These are phyloP conservation scores for Pyrenula aspistea DNA, from an alignment of 495 filamentous ascomycete genomes.

Conservation along the genomic window DNA sequence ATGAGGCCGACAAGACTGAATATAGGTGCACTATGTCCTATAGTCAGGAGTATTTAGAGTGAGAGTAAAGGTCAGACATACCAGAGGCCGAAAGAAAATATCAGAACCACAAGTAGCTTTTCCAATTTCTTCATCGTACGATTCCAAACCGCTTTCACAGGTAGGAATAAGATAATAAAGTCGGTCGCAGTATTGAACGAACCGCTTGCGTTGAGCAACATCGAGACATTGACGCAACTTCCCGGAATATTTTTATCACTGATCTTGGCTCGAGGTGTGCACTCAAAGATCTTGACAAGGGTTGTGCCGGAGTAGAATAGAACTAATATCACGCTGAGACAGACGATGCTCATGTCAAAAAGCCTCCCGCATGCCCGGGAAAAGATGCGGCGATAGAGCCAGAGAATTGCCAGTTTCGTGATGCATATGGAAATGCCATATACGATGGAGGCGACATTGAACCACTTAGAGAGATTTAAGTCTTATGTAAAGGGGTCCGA, in stretches of 20 bases:
- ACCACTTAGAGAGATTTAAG: too few relatives aligned
- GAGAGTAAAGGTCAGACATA: slow-evolving; percentile 6
- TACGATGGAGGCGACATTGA: slow-evolving; percentile 19
- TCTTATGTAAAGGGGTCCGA: too few relatives aligned
- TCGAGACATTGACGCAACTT: slow-evolving; percentile 17
- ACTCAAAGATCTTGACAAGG: slow-evolving; percentile 24
- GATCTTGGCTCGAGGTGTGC: slow-evolving; percentile 17
- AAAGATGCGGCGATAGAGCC: slow-evolving; percentile 27
- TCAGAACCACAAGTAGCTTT: slow-evolving; percentile 17
- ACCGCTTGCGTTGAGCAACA: slow-evolving; percentile 19
- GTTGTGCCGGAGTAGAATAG: slow-evolving; percentile 19
- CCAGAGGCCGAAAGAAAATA: slow-evolving; percentile 26
- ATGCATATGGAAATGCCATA: slow-evolving; percentile 25
- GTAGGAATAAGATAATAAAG: slow-evolving; percentile 23
- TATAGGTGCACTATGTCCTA: slow-evolving; percentile 12
- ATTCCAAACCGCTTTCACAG: slow-evolving; percentile 20
- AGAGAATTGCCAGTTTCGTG: slow-evolving; percentile 27
- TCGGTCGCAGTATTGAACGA: slow-evolving; percentile 25
- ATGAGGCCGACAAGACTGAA: slow-evolving; percentile 15
- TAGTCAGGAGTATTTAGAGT: slow-evolving; percentile 1
- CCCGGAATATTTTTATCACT: slow-evolving; percentile 16
- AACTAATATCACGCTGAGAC: slow-evolving; percentile 19
- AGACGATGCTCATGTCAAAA: slow-evolving; percentile 19
- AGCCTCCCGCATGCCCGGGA: slow-evolving; percentile 13
- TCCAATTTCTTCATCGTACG: slow-evolving; percentile 12